These are phyloP conservation scores for Apostasia ramifera DNA, from an alignment of 106 monocot genomes.

Conservation along the genomic window DNA sequence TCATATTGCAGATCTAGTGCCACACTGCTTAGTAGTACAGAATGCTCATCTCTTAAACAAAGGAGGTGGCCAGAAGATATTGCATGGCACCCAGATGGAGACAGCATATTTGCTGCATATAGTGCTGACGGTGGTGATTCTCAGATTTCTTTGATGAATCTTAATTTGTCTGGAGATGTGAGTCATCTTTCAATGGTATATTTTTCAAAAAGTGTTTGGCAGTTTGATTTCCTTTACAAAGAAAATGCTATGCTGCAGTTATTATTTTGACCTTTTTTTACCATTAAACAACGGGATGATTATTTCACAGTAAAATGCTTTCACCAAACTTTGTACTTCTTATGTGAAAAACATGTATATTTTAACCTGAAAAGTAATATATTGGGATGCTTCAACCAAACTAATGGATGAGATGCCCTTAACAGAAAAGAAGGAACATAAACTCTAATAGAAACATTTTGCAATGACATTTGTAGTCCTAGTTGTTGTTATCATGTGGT, in stretches of 20 bases:
- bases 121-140: slow-evolving; percentile 55
- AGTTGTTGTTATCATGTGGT: no score
- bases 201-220: neutral
- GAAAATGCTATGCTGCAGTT: neutral
- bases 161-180: slow-evolving; percentile 44
- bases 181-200: slow-evolving; percentile 5
- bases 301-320: no score
- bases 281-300: no score
- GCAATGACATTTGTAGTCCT: no score
- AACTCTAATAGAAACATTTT: no score
- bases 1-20: slow-evolving; percentile 39
- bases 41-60: slow-evolving; percentile 64
- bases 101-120: slow-evolving; percentile 52
- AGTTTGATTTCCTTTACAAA: neutral
- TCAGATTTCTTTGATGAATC: slow-evolving; percentile 59
- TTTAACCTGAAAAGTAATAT: no score
- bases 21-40: slow-evolving; percentile 41
- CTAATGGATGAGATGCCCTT: no score
- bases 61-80: slow-evolving; percentile 94
- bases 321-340: no score
- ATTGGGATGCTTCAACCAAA: no score
- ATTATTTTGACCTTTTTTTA: no score
- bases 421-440: no score
- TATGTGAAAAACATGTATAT: no score
- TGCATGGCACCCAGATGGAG: slow-evolving; percentile 76